A percentile compares a stretch with the other conserved stretches of the same genome.
Evolutionary conservation across 148 eudicot species (phyloP).

Genomic region (Silene conica): DNA sequence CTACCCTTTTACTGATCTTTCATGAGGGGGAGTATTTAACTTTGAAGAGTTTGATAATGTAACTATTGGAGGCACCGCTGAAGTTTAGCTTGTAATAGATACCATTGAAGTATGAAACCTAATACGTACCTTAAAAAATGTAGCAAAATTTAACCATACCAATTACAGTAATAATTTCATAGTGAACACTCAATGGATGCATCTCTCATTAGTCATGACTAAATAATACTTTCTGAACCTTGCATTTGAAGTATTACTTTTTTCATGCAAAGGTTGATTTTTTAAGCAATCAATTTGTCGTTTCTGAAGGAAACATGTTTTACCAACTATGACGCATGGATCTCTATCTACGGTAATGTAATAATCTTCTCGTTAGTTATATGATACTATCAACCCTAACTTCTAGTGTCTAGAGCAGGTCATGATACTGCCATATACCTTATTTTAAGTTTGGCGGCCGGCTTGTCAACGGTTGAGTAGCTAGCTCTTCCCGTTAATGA

Average conservation of each 20-base stretch:
- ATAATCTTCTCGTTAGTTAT: not conserved
- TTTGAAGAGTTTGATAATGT: not conserved
- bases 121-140: too few species aligned
- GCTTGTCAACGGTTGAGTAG: constrained; percentile 15
- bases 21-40: not conserved
- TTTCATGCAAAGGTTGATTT: not conserved
- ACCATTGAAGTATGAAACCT: not conserved
- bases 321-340: constrained; percentile 12
- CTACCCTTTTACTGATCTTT: not conserved
- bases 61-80: not conserved
- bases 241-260: constrained; percentile 4
- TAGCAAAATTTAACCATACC: not conserved
- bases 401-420: constrained; percentile 13
- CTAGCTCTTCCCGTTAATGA: constrained; percentile 22
- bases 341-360: constrained; percentile 7
- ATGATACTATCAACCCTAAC: constrained; percentile 11
- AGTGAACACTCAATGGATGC: not conserved
- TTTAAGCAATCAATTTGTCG: constrained; percentile 2
- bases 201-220: not conserved
- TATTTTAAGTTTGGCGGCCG: constrained; percentile 9
- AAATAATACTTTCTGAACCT: constrained; percentile 7
- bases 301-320: constrained; percentile 17
- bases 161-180: not conserved
- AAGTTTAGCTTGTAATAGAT: not conserved
- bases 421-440: not conserved